phyloP scores from a whole-genome alignment of 2,329 filamentous ascomycete species.

The Biscogniauxia sp. region DNA sequence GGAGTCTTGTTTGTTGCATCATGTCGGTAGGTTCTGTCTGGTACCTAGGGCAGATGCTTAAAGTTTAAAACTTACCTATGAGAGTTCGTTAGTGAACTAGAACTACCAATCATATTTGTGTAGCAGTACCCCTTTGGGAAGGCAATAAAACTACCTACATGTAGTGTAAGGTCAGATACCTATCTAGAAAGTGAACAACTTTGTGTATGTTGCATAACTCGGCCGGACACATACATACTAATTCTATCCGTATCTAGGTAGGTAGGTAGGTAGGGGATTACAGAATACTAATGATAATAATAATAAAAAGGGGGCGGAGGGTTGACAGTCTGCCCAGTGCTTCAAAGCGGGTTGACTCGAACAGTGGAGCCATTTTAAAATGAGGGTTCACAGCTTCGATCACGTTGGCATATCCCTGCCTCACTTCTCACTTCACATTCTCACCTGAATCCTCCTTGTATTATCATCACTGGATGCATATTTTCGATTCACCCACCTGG shows the following conservation, averaged over 20 bases:
- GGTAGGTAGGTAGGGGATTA: too few species aligned
- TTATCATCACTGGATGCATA: not conserved
- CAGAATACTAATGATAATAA: too few species aligned
- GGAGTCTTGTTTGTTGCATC: too few species aligned
- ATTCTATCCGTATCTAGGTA: too few species aligned
- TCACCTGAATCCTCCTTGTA: not conserved
- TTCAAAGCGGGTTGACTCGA: not conserved
- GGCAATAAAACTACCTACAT: not conserved
- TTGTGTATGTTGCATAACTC: too few species aligned
- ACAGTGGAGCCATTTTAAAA: not conserved
- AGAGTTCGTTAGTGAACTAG: not conserved
- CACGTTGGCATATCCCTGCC: not conserved
- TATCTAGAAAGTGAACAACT: too few species aligned
- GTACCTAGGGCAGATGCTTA: too few species aligned
- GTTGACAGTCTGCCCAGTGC: not conserved
- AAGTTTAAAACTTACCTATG: not conserved
- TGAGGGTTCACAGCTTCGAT: not conserved
- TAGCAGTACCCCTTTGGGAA: not conserved
- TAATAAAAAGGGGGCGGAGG: not conserved
- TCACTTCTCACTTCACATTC: not conserved
- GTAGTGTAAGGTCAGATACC: not conserved
- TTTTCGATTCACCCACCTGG: not conserved
- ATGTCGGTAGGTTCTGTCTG: too few species aligned
- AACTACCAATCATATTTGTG: not conserved
- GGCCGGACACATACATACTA: too few species aligned